Conservation (phyloP, 148 eudicot genomes). For the Rhododendron ferrugineum region DNA sequence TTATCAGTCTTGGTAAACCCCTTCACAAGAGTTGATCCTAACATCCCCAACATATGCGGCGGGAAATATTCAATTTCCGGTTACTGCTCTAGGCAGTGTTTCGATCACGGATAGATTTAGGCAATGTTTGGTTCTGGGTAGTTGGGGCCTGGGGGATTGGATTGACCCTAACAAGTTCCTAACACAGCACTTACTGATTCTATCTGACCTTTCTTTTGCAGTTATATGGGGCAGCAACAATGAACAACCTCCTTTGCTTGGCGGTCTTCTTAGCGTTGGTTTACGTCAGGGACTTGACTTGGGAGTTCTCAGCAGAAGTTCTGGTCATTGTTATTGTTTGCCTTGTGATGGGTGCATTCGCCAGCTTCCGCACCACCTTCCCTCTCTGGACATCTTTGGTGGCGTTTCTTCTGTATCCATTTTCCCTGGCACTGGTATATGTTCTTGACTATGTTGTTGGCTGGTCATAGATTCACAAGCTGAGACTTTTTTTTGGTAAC, state of each 20-base stretch:
- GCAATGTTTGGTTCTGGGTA: neutral
- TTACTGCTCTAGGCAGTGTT: neutral
- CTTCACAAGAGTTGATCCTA: neutral
- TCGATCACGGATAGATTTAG: neutral
- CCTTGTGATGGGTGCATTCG: slow-evolving; percentile 37
- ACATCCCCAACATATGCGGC: neutral
- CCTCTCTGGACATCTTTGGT: slow-evolving; percentile 44
- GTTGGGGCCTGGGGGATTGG: neutral
- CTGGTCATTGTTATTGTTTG: slow-evolving; percentile 43
- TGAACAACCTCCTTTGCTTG: slow-evolving; percentile 44
- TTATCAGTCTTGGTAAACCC: neutral
- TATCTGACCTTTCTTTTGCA: slow-evolving; percentile 13
- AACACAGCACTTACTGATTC: neutral
- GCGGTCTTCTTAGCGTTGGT: slow-evolving; percentile 38
- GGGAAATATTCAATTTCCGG: neutral
- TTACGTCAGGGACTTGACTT: slow-evolving; percentile 32
- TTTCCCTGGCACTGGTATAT: slow-evolving; percentile 36
- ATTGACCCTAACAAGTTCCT: neutral
- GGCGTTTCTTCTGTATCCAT: slow-evolving; percentile 41
- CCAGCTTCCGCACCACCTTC: slow-evolving; percentile 36
- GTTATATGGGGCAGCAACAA: slow-evolving; percentile 45
- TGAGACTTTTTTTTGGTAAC: neutral
- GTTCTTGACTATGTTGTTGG: slow-evolving; percentile 29
- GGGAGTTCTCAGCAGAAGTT: slow-evolving; percentile 51
- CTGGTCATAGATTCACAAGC: slow-evolving; percentile 22